Evolutionary conservation across 2,329 filamentous ascomycete species (phyloP).

Genomic region (Diaporthe sp.): DNA sequence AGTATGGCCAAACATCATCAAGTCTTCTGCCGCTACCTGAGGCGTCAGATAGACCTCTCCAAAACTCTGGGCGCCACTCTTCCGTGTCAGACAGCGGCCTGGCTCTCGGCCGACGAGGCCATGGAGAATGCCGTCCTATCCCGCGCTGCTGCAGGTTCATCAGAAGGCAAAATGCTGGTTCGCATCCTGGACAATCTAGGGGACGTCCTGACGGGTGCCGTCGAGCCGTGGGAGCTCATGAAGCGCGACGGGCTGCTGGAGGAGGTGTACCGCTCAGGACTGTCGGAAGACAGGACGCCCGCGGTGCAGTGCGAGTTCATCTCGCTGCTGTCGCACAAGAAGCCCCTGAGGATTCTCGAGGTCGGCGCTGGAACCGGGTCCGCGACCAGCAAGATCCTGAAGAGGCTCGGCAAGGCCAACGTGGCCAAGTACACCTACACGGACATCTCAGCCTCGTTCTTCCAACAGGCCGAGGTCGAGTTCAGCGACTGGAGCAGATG

Average conservation of each 20-base stretch:
- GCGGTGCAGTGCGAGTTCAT: conserved; percentile 23
- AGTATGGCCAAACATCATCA: conserved; percentile 13
- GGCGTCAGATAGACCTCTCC: conserved; percentile 1
- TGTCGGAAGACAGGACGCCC: conserved; percentile 24
- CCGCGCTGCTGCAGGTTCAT: not conserved
- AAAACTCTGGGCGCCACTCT: not conserved
- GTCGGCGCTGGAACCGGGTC: conserved; percentile 26
- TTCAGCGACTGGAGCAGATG: conserved; percentile 47
- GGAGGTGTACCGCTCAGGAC: conserved; percentile 14
- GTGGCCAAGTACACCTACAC: conserved; percentile 42
- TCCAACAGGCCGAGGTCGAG: conserved; percentile 39
- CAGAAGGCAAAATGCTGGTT: conserved; percentile 6
- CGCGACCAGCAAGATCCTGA: conserved; percentile 23
- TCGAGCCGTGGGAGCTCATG: conserved; percentile 27
- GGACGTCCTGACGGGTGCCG: not conserved
- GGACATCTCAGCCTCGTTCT: conserved; percentile 44
- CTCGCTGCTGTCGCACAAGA: conserved; percentile 20
- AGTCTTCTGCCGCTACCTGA: conserved; percentile 20
- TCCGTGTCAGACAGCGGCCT: conserved; percentile 6
- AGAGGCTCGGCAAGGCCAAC: not conserved
- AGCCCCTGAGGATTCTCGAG: conserved; percentile 20
- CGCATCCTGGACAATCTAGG: conserved; percentile 11
- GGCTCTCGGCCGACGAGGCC: not conserved
- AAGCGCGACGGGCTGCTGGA: conserved; percentile 21
- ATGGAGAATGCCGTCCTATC: not conserved